phyloP scores from a whole-genome alignment of 129 eudicot species.

The Helianthus tuberosus region DNA sequence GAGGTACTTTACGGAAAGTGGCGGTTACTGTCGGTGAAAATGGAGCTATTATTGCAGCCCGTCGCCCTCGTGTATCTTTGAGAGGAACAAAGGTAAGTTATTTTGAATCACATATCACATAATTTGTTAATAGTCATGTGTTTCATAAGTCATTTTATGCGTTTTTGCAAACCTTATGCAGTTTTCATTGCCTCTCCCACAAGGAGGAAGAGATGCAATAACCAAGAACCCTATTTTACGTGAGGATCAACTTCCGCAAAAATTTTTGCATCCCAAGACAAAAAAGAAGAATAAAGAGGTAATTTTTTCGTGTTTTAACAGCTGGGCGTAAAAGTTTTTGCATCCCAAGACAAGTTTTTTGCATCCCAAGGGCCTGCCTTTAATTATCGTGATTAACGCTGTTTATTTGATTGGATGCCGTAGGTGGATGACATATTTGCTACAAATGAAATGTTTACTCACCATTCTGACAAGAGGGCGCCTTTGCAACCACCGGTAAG shows the following conservation, averaged over 20 bases:
- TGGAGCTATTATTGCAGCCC: conserved; percentile 77
- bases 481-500: conserved; percentile 87
- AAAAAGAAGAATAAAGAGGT: conserved; percentile 89
- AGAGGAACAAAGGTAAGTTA: conserved; percentile 84
- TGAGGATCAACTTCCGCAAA: conserved; percentile 90
- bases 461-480: conserved; percentile 72
- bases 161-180: conserved; percentile 32
- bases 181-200: conserved; percentile 93
- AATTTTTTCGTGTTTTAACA: background rate
- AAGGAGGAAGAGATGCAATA: conserved; percentile 90
- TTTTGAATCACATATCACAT: background rate
- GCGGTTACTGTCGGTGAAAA: conserved; percentile 97
- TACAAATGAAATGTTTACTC: conserved; percentile 62
- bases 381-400: background rate
- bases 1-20: conserved; percentile 92
- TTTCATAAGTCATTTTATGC: background rate
- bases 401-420: conserved; percentile 15
- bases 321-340: background rate
- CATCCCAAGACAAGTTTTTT: no score
- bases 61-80: conserved; percentile 72
- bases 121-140: background rate
- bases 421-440: conserved; percentile 70
- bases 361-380: background rate
- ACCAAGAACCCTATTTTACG: conserved; percentile 90
- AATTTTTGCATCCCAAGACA: conserved; percentile 64